Percentiles rank a stretch among this genome's conserved stretches.
phyloP scores from a whole-genome alignment of 140 eudicot species.

The Flaveria floridana region DNA sequence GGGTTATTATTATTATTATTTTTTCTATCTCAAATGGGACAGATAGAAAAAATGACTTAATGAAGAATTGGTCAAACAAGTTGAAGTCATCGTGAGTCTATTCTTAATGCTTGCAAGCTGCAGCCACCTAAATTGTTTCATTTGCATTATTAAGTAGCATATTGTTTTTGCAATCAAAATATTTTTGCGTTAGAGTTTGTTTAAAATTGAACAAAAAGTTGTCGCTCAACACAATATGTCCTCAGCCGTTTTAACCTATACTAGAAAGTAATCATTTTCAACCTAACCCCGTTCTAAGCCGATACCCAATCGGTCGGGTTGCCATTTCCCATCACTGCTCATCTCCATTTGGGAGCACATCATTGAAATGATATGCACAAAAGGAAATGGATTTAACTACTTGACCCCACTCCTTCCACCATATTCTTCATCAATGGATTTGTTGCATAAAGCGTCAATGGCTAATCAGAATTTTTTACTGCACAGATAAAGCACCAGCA shows the following conservation, averaged over 20 bases:
- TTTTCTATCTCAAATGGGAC: neutral
- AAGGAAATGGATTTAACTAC: conserved; percentile 5
- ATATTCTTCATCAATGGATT: neutral
- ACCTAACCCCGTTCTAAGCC: neutral
- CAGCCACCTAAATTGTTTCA: neutral
- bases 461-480: conserved; percentile 5
- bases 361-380: neutral
- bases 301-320: neutral
- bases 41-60: neutral
- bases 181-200: neutral
- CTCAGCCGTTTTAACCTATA: neutral
- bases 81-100: neutral
- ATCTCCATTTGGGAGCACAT: conserved; percentile 1
- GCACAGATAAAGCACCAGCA: conserved; percentile 89
- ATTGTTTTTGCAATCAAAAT: neutral
- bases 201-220: neutral
- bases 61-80: neutral
- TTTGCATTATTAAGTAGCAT: neutral
- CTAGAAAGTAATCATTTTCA: neutral
- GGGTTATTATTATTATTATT: neutral
- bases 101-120: neutral
- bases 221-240: neutral
- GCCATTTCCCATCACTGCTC: neutral
- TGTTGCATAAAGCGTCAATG: conserved; percentile 14
- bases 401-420: conserved; percentile 6